A percentile compares a stretch with the other conserved stretches of the same genome.
Conservation (phyloP, 129 eudicot species). For the Pseudognaphalium luteoalbum region DNA sequence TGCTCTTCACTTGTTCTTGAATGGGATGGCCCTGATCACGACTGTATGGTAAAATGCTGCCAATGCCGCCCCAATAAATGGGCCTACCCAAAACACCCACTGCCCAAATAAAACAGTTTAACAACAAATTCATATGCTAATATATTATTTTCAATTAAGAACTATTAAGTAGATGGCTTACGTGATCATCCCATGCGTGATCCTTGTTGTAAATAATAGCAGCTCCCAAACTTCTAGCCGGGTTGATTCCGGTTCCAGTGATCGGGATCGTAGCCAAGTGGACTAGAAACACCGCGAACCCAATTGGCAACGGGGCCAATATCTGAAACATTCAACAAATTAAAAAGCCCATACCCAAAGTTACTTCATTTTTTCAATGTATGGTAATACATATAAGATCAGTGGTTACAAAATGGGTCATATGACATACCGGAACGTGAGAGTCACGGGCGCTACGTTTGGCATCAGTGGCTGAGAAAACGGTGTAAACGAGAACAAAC, state of each 20-base stretch:
- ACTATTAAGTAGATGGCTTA: slow-evolving; percentile 29
- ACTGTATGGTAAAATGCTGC: slow-evolving; percentile 77
- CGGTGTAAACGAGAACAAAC: slow-evolving; percentile 85
- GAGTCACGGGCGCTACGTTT: slow-evolving; percentile 45
- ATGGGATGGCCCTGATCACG: slow-evolving; percentile 80
- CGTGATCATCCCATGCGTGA: slow-evolving; percentile 83
- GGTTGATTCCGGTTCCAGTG: slow-evolving; percentile 85
- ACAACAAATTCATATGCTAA: not conserved
- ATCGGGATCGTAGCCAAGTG: slow-evolving; percentile 84
- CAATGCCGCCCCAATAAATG: slow-evolving; percentile 75
- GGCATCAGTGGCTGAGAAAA: slow-evolving; percentile 45
- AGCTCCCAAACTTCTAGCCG: slow-evolving; percentile 84
- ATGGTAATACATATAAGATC: not conserved
- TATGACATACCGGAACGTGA: slow-evolving; percentile 33
- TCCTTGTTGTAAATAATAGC: slow-evolving; percentile 77
- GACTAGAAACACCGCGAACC: slow-evolving; percentile 79
- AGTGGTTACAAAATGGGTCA: not conserved
- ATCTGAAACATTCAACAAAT: slow-evolving; percentile 41
- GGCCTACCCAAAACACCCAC: slow-evolving; percentile 96
- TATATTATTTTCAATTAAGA: not conserved
- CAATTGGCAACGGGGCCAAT: slow-evolving; percentile 82
- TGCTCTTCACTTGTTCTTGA: slow-evolving; percentile 46
- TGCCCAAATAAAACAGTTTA: slow-evolving; percentile 17
- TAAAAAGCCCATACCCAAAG: not conserved
- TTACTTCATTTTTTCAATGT: not conserved